phyloP scores from a whole-genome alignment of 805 yeast species.

The Kuraishia capsulata region DNA sequence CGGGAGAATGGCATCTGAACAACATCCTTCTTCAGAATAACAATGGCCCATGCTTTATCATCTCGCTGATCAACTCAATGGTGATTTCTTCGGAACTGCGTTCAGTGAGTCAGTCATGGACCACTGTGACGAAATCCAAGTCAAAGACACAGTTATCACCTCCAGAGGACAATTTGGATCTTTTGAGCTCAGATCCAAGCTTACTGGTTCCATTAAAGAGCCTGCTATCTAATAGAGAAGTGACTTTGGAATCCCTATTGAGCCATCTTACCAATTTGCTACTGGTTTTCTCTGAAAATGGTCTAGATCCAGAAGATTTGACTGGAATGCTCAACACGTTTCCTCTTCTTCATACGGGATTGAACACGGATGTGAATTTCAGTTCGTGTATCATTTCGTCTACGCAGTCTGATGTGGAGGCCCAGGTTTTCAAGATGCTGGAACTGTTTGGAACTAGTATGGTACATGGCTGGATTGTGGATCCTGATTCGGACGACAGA shows the following conservation, averaged over 20 bases:
- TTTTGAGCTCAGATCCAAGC: background rate
- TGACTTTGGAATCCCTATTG: conserved; percentile 31
- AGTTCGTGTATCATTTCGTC: conserved; percentile 22
- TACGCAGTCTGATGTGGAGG: conserved; percentile 3
- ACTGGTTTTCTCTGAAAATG: conserved; percentile 15
- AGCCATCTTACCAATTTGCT: conserved; percentile 39
- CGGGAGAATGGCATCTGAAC: conserved; percentile 23
- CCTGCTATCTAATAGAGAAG: conserved; percentile 11
- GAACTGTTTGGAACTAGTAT: conserved; percentile 25
- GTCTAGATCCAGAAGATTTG: conserved; percentile 19
- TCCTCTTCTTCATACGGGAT: conserved; percentile 62
- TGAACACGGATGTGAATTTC: conserved; percentile 64
- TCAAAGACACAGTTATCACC: background rate
- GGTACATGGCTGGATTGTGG: conserved; percentile 82
- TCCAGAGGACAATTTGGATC: background rate
- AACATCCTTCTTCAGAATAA: conserved; percentile 65
- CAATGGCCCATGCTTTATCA: conserved; percentile 85
- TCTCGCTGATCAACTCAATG: conserved; percentile 68
- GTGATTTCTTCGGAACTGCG: conserved; percentile 36
- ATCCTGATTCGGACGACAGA: conserved; percentile 8
- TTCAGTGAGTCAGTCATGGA: conserved; percentile 10
- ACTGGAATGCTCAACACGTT: conserved; percentile 40
- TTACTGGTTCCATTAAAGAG: conserved; percentile 11
- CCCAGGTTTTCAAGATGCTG: conserved; percentile 10
- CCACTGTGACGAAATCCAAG: conserved; percentile 8